These are phyloP conservation scores for Fusarium euwallaceae DNA, from an alignment of 2,329 filamentous ascomycete species.

Conservation along the genomic window DNA sequence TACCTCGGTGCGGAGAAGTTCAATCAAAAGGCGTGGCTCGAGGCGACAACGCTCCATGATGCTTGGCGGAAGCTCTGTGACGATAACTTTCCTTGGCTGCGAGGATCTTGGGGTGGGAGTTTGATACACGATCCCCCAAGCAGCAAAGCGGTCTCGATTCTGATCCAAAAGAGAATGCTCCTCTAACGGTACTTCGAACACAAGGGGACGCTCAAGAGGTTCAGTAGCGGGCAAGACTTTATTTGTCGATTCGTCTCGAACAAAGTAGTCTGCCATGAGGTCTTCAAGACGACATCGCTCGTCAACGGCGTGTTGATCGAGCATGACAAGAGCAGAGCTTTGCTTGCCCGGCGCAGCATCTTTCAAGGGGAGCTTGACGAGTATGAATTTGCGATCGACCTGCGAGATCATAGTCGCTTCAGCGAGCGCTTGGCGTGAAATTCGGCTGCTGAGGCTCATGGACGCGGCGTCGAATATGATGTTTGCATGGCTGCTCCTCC, in stretches of 20 bases:
- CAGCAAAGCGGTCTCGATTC: slow-evolving; percentile 69
- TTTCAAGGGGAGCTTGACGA: slow-evolving; percentile 68
- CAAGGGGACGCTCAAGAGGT: slow-evolving; percentile 65
- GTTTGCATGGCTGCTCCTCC: slow-evolving; percentile 17
- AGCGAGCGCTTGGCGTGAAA: slow-evolving; percentile 74
- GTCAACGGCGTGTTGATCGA: slow-evolving; percentile 96
- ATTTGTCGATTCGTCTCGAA: not conserved
- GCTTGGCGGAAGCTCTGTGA: slow-evolving; percentile 74
- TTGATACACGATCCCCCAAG: slow-evolving; percentile 81
- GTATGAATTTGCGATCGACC: slow-evolving; percentile 90
- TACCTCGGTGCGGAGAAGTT: slow-evolving; percentile 80
- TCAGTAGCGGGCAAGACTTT: slow-evolving; percentile 49
- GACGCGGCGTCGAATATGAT: slow-evolving; percentile 49
- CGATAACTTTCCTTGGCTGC: slow-evolving; percentile 53
- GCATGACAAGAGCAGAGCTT: slow-evolving; percentile 74
- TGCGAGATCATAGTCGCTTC: slow-evolving; percentile 80
- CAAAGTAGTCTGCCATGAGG: slow-evolving; percentile 71
- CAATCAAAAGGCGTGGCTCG: slow-evolving; percentile 79
- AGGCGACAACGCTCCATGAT: slow-evolving; percentile 82
- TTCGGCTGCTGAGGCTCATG: slow-evolving; percentile 53
- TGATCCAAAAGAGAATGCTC: slow-evolving; percentile 72
- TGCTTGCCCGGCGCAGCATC: not conserved
- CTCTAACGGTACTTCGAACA: slow-evolving; percentile 72
- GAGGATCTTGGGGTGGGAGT: slow-evolving; percentile 42
- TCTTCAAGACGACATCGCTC: slow-evolving; percentile 85